phyloP scores from a whole-genome alignment of 441 rosid genomes.

The Adansonia rubrostipa region DNA sequence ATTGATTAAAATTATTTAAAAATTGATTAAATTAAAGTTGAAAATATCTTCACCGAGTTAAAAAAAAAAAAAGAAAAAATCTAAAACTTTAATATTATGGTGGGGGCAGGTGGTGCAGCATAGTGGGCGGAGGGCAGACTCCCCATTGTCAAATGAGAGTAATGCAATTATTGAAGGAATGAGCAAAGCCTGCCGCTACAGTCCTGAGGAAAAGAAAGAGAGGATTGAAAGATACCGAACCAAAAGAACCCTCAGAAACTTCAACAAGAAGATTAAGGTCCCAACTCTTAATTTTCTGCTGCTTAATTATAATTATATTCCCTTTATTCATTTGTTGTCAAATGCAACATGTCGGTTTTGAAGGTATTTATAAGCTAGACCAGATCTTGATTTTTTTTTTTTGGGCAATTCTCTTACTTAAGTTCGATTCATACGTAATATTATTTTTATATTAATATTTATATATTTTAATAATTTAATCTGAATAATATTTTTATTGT shows the following conservation, averaged over 20 bases:
- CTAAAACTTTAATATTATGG: neutral
- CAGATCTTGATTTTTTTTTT: no score
- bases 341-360: no score
- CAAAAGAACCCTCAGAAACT: slow-evolving; percentile 84
- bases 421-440: no score
- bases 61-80: no score
- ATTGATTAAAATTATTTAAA: no score
- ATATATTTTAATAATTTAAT: no score
- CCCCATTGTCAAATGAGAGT: slow-evolving; percentile 76
- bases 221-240: slow-evolving; percentile 80
- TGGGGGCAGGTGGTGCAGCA: slow-evolving; percentile 33
- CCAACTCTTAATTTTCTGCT: neutral
- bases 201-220: slow-evolving; percentile 89
- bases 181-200: slow-evolving; percentile 74
- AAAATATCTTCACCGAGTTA: no score
- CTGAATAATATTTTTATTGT: no score
- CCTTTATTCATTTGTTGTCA: neutral
- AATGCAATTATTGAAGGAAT: slow-evolving; percentile 83
- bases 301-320: neutral
- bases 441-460: no score
- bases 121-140: slow-evolving; percentile 54
- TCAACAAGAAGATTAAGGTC: slow-evolving; percentile 97
- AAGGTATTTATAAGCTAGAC: no score
- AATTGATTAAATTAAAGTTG: neutral
- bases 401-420: no score